These are phyloP conservation scores for Arachis monticola DNA, from an alignment of 331 rosid genomes.

Conservation along the genomic window DNA sequence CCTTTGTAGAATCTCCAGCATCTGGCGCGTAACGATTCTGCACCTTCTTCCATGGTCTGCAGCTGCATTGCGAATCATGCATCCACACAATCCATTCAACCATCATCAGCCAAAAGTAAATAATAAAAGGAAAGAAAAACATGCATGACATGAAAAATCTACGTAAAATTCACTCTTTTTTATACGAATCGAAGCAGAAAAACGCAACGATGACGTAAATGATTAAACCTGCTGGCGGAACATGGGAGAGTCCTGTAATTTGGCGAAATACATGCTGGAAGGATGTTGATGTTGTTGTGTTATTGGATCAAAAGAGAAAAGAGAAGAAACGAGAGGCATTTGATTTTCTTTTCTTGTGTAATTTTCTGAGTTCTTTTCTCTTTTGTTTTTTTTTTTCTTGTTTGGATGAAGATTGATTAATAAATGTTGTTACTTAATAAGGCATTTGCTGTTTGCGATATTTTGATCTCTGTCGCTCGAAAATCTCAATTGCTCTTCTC, in stretches of 20 bases:
- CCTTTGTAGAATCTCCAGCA: slow-evolving; percentile 68
- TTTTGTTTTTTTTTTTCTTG: background rate
- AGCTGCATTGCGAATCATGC: slow-evolving; percentile 46
- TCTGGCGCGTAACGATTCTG: slow-evolving; percentile 62
- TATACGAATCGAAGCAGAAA: no score
- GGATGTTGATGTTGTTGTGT: slow-evolving; percentile 12
- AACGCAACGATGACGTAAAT: no score
- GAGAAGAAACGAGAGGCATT: background rate
- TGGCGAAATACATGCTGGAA: slow-evolving; percentile 53
- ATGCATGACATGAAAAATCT: no score
- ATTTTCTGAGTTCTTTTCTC: no score
- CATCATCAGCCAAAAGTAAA: background rate
- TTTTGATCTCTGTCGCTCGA: slow-evolving; percentile 52
- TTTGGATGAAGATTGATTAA: background rate
- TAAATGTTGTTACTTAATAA: slow-evolving; percentile 32
- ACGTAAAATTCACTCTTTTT: no score
- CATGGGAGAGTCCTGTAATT: slow-evolving; percentile 79
- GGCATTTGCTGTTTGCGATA: slow-evolving; percentile 42
- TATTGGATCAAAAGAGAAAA: slow-evolving; percentile 9
- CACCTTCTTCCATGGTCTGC: slow-evolving; percentile 66
- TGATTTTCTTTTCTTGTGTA: background rate
- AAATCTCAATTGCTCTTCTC: background rate
- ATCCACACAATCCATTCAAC: slow-evolving; percentile 15
- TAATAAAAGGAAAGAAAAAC: background rate
- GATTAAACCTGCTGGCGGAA: slow-evolving; percentile 71